Percentiles rank a stretch among this genome's conserved stretches.
Conservation (phyloP, 2,329 filamentous ascomycete species). For the Exophiala bonariae region DNA sequence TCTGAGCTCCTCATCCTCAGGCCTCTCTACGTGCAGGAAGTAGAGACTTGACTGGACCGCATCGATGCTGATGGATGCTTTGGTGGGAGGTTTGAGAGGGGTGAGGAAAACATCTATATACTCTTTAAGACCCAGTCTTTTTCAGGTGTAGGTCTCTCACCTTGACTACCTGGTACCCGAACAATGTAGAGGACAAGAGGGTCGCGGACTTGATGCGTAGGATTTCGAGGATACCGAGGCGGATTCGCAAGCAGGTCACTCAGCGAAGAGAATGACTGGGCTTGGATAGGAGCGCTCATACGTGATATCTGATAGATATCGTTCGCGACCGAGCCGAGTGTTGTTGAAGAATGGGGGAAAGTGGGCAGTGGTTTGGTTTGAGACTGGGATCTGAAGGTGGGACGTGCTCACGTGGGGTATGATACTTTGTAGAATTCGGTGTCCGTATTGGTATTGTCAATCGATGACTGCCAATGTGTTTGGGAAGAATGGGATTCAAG, state of each 20-base stretch:
- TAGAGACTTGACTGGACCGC: constrained; percentile 88
- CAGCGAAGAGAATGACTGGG: constrained; percentile 76
- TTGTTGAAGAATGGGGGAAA: not conserved
- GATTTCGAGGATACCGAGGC: constrained; percentile 79
- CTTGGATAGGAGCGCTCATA: constrained; percentile 60
- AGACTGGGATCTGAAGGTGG: too few species aligned
- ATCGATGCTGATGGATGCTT: constrained; percentile 77
- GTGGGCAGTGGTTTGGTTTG: not conserved
- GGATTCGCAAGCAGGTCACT: constrained; percentile 82
- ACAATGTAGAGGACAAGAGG: constrained; percentile 87
- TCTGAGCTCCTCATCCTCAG: constrained; percentile 53
- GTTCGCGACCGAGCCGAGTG: not conserved
- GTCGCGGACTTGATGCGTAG: constrained; percentile 66
- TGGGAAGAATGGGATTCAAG: too few species aligned
- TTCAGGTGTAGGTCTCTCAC: constrained; percentile 50
- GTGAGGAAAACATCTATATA: constrained; percentile 85
- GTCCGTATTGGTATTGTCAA: too few species aligned
- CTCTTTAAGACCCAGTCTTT: constrained; percentile 15
- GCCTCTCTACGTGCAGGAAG: constrained; percentile 77
- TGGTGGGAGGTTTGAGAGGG: constrained; percentile 81
- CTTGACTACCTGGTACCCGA: constrained; percentile 85
- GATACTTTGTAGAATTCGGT: too few species aligned
- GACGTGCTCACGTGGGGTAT: too few species aligned
- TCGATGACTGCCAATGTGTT: too few species aligned
- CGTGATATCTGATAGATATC: constrained; percentile 3